Base-by-base conservation (phyloP, 768 basidiomycete genomes). In the Termitomyces bulborhizus region DNA sequence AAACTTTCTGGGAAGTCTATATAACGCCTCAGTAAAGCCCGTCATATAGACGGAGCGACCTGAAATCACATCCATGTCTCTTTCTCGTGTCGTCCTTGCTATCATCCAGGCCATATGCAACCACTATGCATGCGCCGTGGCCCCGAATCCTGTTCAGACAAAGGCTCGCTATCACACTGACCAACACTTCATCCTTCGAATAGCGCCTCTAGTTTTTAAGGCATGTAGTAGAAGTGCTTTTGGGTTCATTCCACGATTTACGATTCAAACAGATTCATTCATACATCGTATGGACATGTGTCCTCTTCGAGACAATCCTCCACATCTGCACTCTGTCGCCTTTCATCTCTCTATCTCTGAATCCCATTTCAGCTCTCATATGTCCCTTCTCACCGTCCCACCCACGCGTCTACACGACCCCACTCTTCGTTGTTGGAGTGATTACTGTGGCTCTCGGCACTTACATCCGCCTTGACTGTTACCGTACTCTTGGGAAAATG, bases 161-260 rank as follows among this genome's bases (percentile, higher is more conserved):
- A 77, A 76, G 49, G 69, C 66, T 27, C 75, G 78, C 11, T 80
- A 76, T 60, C 73, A 79, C 60, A 73, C 71, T 7, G 66, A 74
- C 26, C 72, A 75, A 58, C 67, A 67, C 16, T 70, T 69, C 56
- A 62, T 75, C 51, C 66, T 81, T 24, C 76, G 76, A 47, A 74
- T 81, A 18, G 79, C 79, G 0, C 77, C 79, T 3, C 46, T 70
- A 12, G 63, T 80, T 11, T 76, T 79, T 65, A 73, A 73, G 68
- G 79, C 73, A 56, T 51, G 57, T 57, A 1, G 42, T 36, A n/a
- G 37, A 3, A n/a, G 31, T 32, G 8, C 9, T 43, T 0, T 43
- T 7, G 12, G 36, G 39, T 7, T 3, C 7, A n/a, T 27, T 21
- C 29, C 8, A n/a, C 43, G 9, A 9, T 29, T 34, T 12, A 13